These are phyloP conservation scores for Colletotrichum simmondsii DNA, from an alignment of 2,329 filamentous ascomycete species.

Conservation along the genomic window DNA sequence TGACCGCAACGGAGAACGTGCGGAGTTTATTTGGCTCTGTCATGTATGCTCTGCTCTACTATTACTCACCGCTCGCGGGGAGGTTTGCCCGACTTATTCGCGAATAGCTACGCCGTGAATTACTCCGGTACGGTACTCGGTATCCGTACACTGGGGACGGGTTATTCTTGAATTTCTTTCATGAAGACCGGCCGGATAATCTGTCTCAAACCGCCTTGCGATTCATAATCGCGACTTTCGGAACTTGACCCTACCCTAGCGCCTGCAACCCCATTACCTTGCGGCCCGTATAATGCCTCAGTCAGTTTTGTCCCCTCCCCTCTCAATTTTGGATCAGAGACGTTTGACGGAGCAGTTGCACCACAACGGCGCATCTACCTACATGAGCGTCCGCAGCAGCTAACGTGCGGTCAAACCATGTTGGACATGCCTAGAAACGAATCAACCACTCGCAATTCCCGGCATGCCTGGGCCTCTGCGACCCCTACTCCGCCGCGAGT, in stretches of 20 bases:
- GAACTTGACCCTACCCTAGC: background rate
- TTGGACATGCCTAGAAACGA: background rate
- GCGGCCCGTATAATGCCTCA: background rate
- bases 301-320: background rate
- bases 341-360: background rate
- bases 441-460: background rate
- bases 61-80: background rate
- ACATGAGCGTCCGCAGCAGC: background rate
- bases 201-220: background rate
- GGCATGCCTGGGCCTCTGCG: conserved; percentile 1
- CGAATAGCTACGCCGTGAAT: background rate
- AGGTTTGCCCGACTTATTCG: background rate
- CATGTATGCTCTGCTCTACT: background rate
- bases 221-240: background rate
- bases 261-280: background rate
- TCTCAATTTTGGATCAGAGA: background rate
- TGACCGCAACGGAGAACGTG: background rate
- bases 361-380: background rate
- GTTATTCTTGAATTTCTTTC: background rate
- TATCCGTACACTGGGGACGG: background rate
- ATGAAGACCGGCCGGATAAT: background rate
- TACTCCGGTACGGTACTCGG: background rate
- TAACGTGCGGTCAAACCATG: background rate
- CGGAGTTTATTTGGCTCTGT: background rate
- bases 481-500: conserved; percentile 19